These are phyloP conservation scores for Termitomyces heimii DNA, from an alignment of 768 basidiomycete species.

Conservation along the genomic window DNA sequence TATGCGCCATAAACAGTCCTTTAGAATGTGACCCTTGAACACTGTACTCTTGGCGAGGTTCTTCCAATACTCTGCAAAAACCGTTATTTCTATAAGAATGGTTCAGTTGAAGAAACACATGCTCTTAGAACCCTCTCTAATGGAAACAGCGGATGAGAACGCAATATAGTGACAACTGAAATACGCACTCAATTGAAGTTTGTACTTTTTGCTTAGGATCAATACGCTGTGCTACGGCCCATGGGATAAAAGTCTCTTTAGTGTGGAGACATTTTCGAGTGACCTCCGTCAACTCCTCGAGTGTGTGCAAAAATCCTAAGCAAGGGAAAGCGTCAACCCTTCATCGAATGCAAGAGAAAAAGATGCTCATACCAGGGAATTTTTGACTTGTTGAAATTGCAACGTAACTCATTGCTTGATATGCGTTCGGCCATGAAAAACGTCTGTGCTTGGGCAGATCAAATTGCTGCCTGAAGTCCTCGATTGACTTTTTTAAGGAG, in stretches of 20 bases:
- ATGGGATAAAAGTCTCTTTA: not conserved
- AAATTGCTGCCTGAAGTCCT: not conserved
- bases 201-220: constrained; percentile 1
- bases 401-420: not conserved
- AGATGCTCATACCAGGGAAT: not conserved
- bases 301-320: not conserved
- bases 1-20: constrained; percentile 8
- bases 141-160: not conserved
- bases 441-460: not conserved
- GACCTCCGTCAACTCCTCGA: not conserved
- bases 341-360: not conserved
- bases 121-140: not conserved
- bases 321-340: not conserved
- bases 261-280: not conserved
- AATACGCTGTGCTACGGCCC: constrained; percentile 4
- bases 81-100: not conserved
- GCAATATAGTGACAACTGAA: not conserved
- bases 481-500: not conserved
- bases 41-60: constrained; percentile 1
- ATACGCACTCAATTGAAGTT: constrained; percentile 1
- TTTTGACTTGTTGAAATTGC: not conserved
- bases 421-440: not conserved
- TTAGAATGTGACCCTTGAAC: not conserved
- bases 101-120: too few species aligned
- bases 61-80: constrained; percentile 6